Base-by-base conservation (phyloP, 2,329 filamentous ascomycete species). In the Pyricularia pennisetigena region DNA sequence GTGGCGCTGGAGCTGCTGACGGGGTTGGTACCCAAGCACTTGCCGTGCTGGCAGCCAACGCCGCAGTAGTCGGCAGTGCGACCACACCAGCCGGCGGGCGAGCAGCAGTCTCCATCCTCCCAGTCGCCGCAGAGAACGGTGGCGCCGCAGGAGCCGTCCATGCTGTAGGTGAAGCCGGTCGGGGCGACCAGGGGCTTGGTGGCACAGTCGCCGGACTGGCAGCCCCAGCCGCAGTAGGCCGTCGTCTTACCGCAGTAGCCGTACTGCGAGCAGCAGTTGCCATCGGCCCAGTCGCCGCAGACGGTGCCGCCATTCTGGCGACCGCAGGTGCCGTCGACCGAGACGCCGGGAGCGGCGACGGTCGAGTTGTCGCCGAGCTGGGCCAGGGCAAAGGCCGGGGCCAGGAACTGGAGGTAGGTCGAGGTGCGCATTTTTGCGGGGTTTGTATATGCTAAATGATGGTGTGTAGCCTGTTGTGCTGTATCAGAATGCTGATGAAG, bases 51-150 rank as follows among this genome's bases (percentile, higher is more conserved):
- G 68, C 76, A 77, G 4, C 75, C 75, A 20, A 68, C 68, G 14
- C 73, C 74, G 68, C 76, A 78, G 64, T 78, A 75, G 10, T 71
- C 71, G 23, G 70, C 68, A n/a, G 73, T 71, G 12, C 70, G 71
- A 8, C 76, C 76, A 62, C 76, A 78, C 70, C 74, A 78, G 12
- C 75, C 75, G 70, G 76, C 73, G n/a, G 73, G 68, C 16, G 74
- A 75, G 67, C 76, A 78, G 70, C 76, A 77, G 6, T 73, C 64
- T 8, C 75, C 75, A 16, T 66, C 64, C 30, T 32, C 30, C 64
- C 64, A 66, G 64, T 23, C 41, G 23, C 32, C 64, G 41, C 64
- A 66, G 23, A 66, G 24, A n/a, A 66, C 35, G 3, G 30, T 59
- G 23, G 32, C 32, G 35, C 9, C 28, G 61, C 59, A 64, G 14